phyloP scores from a whole-genome alignment of 148 eudicot genomes.

The Silene conica region DNA sequence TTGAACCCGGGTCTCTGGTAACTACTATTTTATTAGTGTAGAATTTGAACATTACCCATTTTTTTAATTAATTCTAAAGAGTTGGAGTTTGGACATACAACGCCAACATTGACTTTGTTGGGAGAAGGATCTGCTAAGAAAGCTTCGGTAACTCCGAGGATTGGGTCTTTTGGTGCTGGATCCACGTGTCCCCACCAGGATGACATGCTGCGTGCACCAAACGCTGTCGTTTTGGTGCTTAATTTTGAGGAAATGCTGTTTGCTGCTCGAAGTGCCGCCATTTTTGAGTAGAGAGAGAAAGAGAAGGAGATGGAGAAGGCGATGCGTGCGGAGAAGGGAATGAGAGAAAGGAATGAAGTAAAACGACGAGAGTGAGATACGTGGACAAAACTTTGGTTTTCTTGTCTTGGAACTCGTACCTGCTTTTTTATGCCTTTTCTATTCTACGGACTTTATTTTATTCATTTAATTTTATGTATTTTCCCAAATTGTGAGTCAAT shows the following conservation, averaged over 20 bases:
- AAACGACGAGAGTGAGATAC: constrained; percentile 5
- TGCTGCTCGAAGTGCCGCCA: constrained; percentile 50
- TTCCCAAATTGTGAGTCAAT: no score
- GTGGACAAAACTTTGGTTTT: background rate
- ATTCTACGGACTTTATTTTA: no score
- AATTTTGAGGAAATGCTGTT: constrained; percentile 11
- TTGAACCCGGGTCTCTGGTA: no score
- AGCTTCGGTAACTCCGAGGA: constrained; percentile 95
- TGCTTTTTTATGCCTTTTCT: background rate
- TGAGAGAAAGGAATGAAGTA: constrained; percentile 5
- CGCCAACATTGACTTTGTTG: constrained; percentile 84
- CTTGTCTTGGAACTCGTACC: constrained; percentile 10
- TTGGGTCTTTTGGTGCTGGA: constrained; percentile 90
- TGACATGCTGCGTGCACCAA: constrained; percentile 47
- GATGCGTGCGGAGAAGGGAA: background rate
- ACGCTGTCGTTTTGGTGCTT: constrained; percentile 7
- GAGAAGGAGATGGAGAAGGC: background rate
- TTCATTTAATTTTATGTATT: no score
- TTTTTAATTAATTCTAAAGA: no score
- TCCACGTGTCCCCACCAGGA: constrained; percentile 79
- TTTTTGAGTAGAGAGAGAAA: constrained; percentile 1
- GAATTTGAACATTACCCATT: no score
- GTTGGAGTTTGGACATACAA: constrained; percentile 35
- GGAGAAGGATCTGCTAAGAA: constrained; percentile 85
- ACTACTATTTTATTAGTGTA: no score